Conservation (phyloP, 2,329 filamentous ascomycete species). For the Ophiocordyceps camponoti-leonardi region DNA sequence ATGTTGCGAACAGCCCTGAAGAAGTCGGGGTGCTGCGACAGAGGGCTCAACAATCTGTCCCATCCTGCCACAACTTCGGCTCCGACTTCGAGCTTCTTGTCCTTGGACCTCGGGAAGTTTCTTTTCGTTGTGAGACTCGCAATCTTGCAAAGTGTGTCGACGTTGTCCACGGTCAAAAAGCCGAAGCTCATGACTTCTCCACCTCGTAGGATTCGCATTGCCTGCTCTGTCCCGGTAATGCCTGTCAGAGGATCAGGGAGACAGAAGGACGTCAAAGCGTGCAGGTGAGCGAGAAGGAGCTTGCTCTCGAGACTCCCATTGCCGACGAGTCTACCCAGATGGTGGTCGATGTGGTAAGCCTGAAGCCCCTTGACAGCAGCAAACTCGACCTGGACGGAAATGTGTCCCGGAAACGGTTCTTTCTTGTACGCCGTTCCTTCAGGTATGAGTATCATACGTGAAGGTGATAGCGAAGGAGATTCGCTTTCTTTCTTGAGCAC, state of each 20-base stretch:
- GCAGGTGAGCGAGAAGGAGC: slow-evolving; percentile 29
- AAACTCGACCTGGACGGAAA: background rate
- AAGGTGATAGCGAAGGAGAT: too few species aligned
- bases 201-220: slow-evolving; percentile 26
- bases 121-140: background rate
- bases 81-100: background rate
- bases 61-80: background rate
- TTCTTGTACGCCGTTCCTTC: slow-evolving; percentile 9
- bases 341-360: slow-evolving; percentile 24
- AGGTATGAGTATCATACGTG: slow-evolving; percentile 19
- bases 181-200: slow-evolving; percentile 25
- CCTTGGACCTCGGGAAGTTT: background rate
- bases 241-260: slow-evolving; percentile 29
- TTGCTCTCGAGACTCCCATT: slow-evolving; percentile 29
- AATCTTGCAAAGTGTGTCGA: background rate
- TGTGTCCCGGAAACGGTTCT: slow-evolving; percentile 10
- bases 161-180: background rate
- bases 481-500: slow-evolving; percentile 16
- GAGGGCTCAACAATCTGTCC: background rate
- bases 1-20: background rate
- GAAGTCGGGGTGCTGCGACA: slow-evolving; percentile 1
- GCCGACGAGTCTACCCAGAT: slow-evolving; percentile 29
- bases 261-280: slow-evolving; percentile 33
- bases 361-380: slow-evolving; percentile 10
- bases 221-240: slow-evolving; percentile 34